Evolutionary conservation across 2,329 filamentous ascomycete species (phyloP), one percentile per base, ranked within the genome.

Genomic region (Fusarium chuoi): DNA sequence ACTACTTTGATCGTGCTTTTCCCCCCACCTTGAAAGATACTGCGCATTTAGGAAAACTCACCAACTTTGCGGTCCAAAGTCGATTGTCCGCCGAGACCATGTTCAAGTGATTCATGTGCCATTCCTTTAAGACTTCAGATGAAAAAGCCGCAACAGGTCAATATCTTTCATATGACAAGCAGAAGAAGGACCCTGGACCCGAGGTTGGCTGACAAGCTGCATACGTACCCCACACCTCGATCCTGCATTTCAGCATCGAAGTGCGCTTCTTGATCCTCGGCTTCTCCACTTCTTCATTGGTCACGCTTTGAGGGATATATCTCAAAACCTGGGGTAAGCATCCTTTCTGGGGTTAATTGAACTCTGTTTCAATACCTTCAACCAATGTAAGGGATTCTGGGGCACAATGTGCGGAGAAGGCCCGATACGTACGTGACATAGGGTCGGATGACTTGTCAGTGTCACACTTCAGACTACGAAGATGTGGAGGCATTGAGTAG

Each of bases 131-230:
- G 15, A 18, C 7, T 35, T 18, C 8, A 30, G 10, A 30, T 54
- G 11, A 5, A 20, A 35, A 20, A 24, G 3, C 33, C 35, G 13
- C 14, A n/a, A 18, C 4, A n/a, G 7, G 15, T 54, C 18, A 28
- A 54, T 38, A 2, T 28, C 2, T 28, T 28, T 1, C 9, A 36
- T 46, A 4, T 58, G 41, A 58, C 41, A 48, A 48, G 55, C 6
- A 9, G 6, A 22, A 26, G 7, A 26, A 15, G 13, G 22, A n/a
- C 18, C 30, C 24, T 26, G 28, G 26, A 22, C 6, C 55, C n/a
- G 55, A 58, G 55, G 55, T 26, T 48, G 55, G 30, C 41, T 48
- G n/a, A 48, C 18, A 48, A 36, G 55, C n/a, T 48, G 41, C 55
- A 36, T 58, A 24, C 24, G 36, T 58, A 48, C 55, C 55, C 55